Evolutionary conservation across 2,329 filamentous ascomycete genomes (phyloP).

Genomic region (Arthroderma sp.): DNA sequence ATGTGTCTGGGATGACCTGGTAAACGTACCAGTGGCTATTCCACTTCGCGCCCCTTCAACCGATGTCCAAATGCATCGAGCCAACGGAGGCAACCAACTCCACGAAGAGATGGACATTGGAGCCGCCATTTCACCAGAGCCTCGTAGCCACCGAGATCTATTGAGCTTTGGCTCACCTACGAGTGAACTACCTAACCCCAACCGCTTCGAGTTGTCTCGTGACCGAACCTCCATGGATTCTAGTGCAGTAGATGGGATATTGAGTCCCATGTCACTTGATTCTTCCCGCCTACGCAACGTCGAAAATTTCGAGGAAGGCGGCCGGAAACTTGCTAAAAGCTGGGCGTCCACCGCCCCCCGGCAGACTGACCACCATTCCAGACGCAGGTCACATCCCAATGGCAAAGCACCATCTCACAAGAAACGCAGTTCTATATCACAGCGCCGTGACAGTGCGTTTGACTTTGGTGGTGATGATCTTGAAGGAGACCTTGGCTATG

Average conservation of each 20-base stretch:
- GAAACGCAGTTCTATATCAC: constrained; percentile 32
- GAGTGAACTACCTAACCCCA: constrained; percentile 58
- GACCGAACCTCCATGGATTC: constrained; percentile 29
- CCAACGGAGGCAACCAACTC: constrained; percentile 39
- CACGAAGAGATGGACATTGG: constrained; percentile 86
- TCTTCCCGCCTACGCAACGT: constrained; percentile 22
- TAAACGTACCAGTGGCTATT: constrained; percentile 88
- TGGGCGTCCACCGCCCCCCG: constrained; percentile 29
- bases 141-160: constrained; percentile 49
- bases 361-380: constrained; percentile 19
- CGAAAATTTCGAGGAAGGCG: constrained; percentile 21
- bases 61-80: constrained; percentile 62
- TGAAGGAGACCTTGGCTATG: constrained; percentile 88
- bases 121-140: constrained; percentile 48
- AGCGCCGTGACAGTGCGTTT: constrained; percentile 29
- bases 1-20: constrained; percentile 95
- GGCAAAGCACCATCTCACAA: constrained; percentile 15
- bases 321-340: constrained; percentile 27
- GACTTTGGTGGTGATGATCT: constrained; percentile 59
- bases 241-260: constrained; percentile 18
- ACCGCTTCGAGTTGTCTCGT: constrained; percentile 57
- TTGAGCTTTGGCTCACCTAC: constrained; percentile 49
- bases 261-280: constrained; percentile 27
- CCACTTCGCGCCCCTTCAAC: constrained; percentile 73
- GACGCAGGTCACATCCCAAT: constrained; percentile 14